phyloP scores from a whole-genome alignment of 2,329 filamentous ascomycete genomes.

The Trichoderma semiorbis region DNA sequence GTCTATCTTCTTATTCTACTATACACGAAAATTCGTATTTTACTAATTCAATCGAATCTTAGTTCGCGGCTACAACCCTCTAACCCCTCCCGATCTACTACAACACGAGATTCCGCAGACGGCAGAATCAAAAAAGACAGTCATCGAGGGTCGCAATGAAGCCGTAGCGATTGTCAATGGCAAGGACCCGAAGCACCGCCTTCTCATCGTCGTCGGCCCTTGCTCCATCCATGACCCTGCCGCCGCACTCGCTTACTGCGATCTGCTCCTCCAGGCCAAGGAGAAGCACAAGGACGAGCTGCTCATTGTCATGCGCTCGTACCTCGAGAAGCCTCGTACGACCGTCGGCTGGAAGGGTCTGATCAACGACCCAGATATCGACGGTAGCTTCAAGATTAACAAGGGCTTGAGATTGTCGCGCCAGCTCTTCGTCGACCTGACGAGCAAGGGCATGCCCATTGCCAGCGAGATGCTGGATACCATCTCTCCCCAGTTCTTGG shows the following conservation, averaged over 20 bases:
- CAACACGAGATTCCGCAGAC: slow-evolving; percentile 82
- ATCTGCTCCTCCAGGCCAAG: slow-evolving; percentile 74
- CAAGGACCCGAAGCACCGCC: slow-evolving; percentile 56
- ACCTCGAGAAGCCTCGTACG: slow-evolving; percentile 97
- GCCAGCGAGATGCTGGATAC: slow-evolving; percentile 98
- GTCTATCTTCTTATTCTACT: slow-evolving; percentile 28
- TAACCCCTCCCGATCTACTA: slow-evolving; percentile 89
- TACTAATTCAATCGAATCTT: slow-evolving; percentile 23
- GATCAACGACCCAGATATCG: slow-evolving; percentile 97
- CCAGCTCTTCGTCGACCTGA: slow-evolving; percentile 91
- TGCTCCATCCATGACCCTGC: slow-evolving; percentile 96
- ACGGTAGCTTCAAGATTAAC: slow-evolving; percentile 98
- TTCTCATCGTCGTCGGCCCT: slow-evolving; percentile 79
- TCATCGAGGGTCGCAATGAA: slow-evolving; percentile 60
- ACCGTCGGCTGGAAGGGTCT: slow-evolving; percentile 98
- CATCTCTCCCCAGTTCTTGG: slow-evolving; percentile 94
- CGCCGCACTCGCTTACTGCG: slow-evolving; percentile 89
- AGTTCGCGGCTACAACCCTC: slow-evolving; percentile 88
- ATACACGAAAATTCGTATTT: not conserved
- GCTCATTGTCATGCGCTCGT: slow-evolving; percentile 94
- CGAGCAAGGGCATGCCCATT: slow-evolving; percentile 88
- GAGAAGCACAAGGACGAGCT: slow-evolving; percentile 87
- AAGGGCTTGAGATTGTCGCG: slow-evolving; percentile 85
- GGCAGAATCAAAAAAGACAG: slow-evolving; percentile 55
- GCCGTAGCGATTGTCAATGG: slow-evolving; percentile 66